Percentiles rank a stretch among this genome's conserved stretches.
Evolutionary conservation across 306 rosid genomes (phyloP).

Genomic region (Inga laurina): DNA sequence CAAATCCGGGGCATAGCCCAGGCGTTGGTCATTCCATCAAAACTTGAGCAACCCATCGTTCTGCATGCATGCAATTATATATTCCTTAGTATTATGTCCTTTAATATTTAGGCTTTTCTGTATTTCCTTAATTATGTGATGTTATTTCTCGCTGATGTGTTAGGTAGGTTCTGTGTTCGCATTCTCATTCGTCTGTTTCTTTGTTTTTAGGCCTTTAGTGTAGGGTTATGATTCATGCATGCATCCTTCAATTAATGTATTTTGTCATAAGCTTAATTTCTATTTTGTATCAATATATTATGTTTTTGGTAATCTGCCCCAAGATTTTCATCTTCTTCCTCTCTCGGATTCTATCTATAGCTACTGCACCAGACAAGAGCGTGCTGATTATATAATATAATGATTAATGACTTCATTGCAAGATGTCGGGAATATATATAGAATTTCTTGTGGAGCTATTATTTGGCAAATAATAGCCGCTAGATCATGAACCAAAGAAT

Average conservation of each 20-base stretch:
- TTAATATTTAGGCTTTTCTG: neutral
- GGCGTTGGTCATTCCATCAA: conserved; percentile 78
- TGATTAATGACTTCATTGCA: neutral
- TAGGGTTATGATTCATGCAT: conserved; percentile 12
- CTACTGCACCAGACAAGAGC: neutral
- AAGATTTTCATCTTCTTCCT: neutral
- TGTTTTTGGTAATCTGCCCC: neutral
- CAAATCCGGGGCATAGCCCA: conserved; percentile 77
- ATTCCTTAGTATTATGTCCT: neutral
- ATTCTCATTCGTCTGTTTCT: neutral
- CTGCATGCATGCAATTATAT: neutral
- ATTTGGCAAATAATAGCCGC: neutral
- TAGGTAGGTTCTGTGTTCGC: neutral
- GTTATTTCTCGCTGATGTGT: neutral
- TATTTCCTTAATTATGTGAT: neutral
- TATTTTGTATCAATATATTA: conserved; percentile 10
- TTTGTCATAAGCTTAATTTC: neutral
- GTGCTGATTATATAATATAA: neutral
- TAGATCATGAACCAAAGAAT: neutral
- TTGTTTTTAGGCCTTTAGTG: neutral
- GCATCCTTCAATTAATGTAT: conserved; percentile 15
- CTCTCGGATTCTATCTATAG: neutral
- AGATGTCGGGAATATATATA: neutral
- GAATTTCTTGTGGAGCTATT: neutral
- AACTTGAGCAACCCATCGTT: conserved; percentile 6